Evolutionary conservation across 495 filamentous ascomycete genomes (phyloP), one percentile per base, ranked within the genome.

Genomic region (Aeminium ludgeri): DNA sequence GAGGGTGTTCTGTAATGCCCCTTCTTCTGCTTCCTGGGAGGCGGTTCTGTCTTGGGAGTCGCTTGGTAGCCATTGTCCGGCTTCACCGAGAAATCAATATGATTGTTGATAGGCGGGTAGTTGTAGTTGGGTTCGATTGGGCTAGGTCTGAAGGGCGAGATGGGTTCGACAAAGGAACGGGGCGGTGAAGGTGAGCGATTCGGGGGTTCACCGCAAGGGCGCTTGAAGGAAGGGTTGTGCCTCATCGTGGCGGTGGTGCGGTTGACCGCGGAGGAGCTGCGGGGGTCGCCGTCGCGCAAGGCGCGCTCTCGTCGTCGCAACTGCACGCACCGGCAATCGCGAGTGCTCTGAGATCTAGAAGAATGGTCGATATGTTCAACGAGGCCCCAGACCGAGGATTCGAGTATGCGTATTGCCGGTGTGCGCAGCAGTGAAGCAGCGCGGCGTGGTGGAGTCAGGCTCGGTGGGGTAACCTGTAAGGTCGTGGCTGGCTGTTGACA

Each of bases 161-260:
- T 40, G n/a, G 58, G 58, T 43, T 60, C 58, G 20, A 56, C 34
- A 35, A 41, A 53, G 15, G 48, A 41, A 29, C 43, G 20, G 12
- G 58, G 58, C 30, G 55, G 58, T 25, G 58, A 52, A 38, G 58
- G 58, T 23, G 55, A 50, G 38, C 55, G 54, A 38, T 33, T 32
- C 20, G 44, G 41, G 32, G 32, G 50, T 5, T 6, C 4, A 25
- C 33, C 31, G 6, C 12, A 25, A 1, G 48, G 48, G 17, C n/a
- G 10, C 25, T 42, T 43, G 40, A 46, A 51, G 30, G 23, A 40
- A 8, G 38, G 32, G 20, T 51, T 51, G 40, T 43, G 23, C 23
- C 23, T 25, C 23, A 25, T 25, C 23, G 8, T 25, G 23, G 23
- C 23, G 23, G 23, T 4, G 11, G 20, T 30, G n/a, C 11, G 37